phyloP scores from a whole-genome alignment of 768 basidiomycete genomes.

The Naganishia onofrii region DNA sequence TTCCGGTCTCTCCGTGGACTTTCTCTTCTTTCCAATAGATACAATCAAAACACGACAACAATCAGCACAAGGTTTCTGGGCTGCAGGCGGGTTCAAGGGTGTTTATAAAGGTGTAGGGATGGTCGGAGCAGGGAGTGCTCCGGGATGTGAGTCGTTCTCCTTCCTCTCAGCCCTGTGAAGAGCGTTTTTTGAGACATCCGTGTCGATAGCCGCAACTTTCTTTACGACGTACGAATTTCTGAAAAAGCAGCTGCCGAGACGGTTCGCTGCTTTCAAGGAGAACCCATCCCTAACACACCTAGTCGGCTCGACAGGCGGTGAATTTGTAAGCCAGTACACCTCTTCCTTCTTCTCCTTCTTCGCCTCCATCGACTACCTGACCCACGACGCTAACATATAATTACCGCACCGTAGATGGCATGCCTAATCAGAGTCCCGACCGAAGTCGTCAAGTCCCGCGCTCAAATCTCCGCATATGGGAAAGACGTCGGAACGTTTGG shows the following conservation, averaged over 20 bases:
- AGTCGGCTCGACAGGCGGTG: slow-evolving; percentile 58
- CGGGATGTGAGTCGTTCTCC: slow-evolving; percentile 72
- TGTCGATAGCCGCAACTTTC: slow-evolving; percentile 77
- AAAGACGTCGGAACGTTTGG: slow-evolving; percentile 39
- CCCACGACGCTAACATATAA: background rate
- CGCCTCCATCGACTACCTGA: no score
- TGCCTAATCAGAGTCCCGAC: slow-evolving; percentile 93
- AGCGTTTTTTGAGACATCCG: background rate
- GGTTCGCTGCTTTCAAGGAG: slow-evolving; percentile 57
- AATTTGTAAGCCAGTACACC: slow-evolving; percentile 56
- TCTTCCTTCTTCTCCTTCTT: background rate
- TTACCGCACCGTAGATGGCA: slow-evolving; percentile 56
- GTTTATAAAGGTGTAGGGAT: slow-evolving; percentile 93
- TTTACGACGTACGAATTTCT: slow-evolving; percentile 90
- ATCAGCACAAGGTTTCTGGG: slow-evolving; percentile 76
- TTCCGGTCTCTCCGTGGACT: slow-evolving; percentile 90
- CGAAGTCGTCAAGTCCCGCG: slow-evolving; percentile 90
- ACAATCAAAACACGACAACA: slow-evolving; percentile 95
- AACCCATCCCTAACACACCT: slow-evolving; percentile 59
- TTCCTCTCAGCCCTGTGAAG: background rate
- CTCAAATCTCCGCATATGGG: slow-evolving; percentile 78
- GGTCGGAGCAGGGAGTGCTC: slow-evolving; percentile 89
- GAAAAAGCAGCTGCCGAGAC: slow-evolving; percentile 69
- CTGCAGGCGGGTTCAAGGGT: slow-evolving; percentile 81
- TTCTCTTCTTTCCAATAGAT: slow-evolving; percentile 94